Evolutionary conservation across 257 asterid genomes (phyloP), one percentile per base, ranked within the genome.

Genomic region (Orobanche coerulescens): DNA sequence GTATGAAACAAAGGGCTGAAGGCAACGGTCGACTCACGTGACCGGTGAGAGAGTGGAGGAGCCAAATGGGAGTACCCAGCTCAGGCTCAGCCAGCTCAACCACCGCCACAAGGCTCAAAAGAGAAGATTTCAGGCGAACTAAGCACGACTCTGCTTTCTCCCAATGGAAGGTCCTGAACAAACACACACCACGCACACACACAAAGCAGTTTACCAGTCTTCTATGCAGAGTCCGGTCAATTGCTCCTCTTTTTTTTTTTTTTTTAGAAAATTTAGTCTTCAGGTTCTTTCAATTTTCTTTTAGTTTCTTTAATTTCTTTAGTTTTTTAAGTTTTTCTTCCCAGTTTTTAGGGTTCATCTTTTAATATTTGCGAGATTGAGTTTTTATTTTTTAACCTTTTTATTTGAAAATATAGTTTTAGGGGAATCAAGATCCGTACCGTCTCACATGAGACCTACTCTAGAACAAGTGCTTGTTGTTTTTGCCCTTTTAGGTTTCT

Each of bases 111-210:
- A 61, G 92, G 75, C 70, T 86, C 48, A 81, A 68, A 74, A 87
- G 98, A 71, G 98, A 93, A 75, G 84, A 83, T 54, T 78, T 65
- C 73, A 70, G 72, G 56, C 93, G 80, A 49, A 84, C 95, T 56
- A 81, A 83, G 53, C 97, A 93, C 7, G 98, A 88, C 59, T 76
- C 94, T 31, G 81, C 81, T 71, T 89, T 93, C 86, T 86, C 95
- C 60, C 69, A 65, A 0, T 93, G 98, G 98, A 88, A 93, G 95
- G 98, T 76, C 51, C 26, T 54, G 40, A 18, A 57, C 50, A 58
- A 20, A 53, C 55, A 51, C 52, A 15, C 65, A n/a, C n/a, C 42
- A 2, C 2, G 3, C 2, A 55, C 57, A 19, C 67, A 15, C 68
- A 49, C 20, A 13, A 10, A 26, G 5, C 5, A 26, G 31, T 26